Evolutionary conservation across 1,284 basidiomycete genomes (phyloP), one percentile per base, ranked within the genome.

Genomic region (Ceratobasidium sp.): DNA sequence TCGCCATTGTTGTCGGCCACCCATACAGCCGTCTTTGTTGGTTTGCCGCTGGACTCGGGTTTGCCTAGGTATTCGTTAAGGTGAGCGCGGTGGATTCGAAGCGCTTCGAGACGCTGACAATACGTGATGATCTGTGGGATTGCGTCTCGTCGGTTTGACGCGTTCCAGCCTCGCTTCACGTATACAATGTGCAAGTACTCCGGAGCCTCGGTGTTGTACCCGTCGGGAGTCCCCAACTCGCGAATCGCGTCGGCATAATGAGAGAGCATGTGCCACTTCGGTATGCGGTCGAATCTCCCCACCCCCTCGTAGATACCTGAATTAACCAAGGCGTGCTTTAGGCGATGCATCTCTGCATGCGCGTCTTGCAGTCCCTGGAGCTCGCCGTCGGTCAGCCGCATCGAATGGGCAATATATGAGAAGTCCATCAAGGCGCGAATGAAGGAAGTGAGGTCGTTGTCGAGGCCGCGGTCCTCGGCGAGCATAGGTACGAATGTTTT

Each of bases 121-220:
- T 15, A 38, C 1, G 7, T n/a, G 28, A 62, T 62, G 7, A 38
- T 28, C 28, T 42, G 28, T 13, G 38, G 38, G n/a, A 42, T 38
- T 20, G 17, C 38, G 23, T 62, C 61, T 13, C 61, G 61, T 2
- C n/a, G 12, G 38, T 42, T 42, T 40, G 61, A 62, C 33, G 26
- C 38, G 13, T 13, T 12, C 61, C 61, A 62, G 26, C 28, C 28
- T 26, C 26, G 26, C 33, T 62, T 62, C n/a, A 42, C 61, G 33
- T 62, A 38, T 1, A 42, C 61, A 13, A 75, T 74, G 42, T 78
- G 76, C 9, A 74, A 28, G 23, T 52, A 56, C 33, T 78, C 77
- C 3, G 77, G 54, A 10, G 70, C 9, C 50, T 78, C 70, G 13
- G 71, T 78, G 46, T 54, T 40, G 33, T 76, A 78, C 17, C 62